Evolutionary conservation across 371 early-diverging fungal genomes (phyloP).

Genomic region (Mucor velutinosus): DNA sequence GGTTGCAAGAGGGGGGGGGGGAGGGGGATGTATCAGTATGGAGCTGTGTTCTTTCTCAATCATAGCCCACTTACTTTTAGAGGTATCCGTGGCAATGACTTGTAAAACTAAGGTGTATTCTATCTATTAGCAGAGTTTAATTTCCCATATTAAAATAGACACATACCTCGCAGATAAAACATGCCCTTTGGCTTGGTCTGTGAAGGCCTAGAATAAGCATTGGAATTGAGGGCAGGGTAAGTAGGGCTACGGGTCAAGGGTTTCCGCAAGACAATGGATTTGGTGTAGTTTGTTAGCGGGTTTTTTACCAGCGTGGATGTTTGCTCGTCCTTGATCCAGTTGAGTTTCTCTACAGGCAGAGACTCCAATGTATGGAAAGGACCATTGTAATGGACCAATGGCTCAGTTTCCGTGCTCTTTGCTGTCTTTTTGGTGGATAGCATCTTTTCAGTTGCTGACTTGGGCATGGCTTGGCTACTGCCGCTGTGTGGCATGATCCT

Average conservation of each 20-base stretch:
- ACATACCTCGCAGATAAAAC: conserved; percentile 35
- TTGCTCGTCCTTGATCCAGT: conserved; percentile 39
- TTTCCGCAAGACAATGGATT: conserved; percentile 28
- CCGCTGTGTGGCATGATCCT: conserved; percentile 23
- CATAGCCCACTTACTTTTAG: conserved; percentile 19
- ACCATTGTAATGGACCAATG: conserved; percentile 39
- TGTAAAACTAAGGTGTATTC: conserved; percentile 19
- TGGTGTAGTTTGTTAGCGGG: conserved; percentile 22
- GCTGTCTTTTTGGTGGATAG: background rate
- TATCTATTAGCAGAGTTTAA: background rate
- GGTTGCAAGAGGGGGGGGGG: no score
- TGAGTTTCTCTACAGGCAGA: conserved; percentile 29
- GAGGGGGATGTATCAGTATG: no score
- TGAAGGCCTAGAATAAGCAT: background rate
- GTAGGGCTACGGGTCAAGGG: conserved; percentile 24
- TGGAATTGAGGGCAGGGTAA: background rate
- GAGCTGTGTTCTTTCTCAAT: no score
- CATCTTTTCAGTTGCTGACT: conserved; percentile 12
- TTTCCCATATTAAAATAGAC: background rate
- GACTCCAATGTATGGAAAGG: conserved; percentile 30
- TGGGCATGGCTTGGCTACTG: conserved; percentile 4
- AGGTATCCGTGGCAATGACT: conserved; percentile 28
- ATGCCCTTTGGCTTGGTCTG: conserved; percentile 28
- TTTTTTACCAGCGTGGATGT: conserved; percentile 16
- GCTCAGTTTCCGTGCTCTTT: conserved; percentile 5